Percentiles rank a stretch among this genome's conserved stretches.
Conservation (phyloP, 371 early-diverging fungal genomes). For the Apophysomyces trapeziformis region DNA sequence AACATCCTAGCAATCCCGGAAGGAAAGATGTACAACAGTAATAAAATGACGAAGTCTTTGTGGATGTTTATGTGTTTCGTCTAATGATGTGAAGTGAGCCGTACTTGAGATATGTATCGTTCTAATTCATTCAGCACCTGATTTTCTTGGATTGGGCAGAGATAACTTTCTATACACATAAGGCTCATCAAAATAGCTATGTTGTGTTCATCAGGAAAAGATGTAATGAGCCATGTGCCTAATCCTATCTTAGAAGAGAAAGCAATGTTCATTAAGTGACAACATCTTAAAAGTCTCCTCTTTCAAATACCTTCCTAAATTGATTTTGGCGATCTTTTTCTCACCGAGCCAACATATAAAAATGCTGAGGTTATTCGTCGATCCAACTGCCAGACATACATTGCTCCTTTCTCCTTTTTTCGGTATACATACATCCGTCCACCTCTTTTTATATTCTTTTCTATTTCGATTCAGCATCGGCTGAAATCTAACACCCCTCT, state of each 20-base stretch:
- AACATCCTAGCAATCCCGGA: no score
- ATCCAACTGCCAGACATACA: not conserved
- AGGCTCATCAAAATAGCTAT: not conserved
- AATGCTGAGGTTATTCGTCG: not conserved
- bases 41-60: no score
- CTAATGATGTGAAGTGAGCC: no score
- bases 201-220: not conserved
- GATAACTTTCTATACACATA: not conserved
- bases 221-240: not conserved
- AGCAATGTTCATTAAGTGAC: not conserved
- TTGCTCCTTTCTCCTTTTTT: conserved; percentile 7
- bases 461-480: not conserved
- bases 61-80: no score
- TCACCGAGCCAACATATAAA: not conserved
- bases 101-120: no score
- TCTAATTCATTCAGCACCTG: no score
- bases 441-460: not conserved
- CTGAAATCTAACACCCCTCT: not conserved
- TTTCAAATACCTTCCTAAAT: not conserved
- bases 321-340: not conserved
- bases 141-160: not conserved
- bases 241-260: not conserved
- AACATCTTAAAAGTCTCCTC: no score
- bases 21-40: no score
- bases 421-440: not conserved